Evolutionary conservation across 1,284 basidiomycete genomes (phyloP).

Genomic region (Testicularia cyperi): DNA sequence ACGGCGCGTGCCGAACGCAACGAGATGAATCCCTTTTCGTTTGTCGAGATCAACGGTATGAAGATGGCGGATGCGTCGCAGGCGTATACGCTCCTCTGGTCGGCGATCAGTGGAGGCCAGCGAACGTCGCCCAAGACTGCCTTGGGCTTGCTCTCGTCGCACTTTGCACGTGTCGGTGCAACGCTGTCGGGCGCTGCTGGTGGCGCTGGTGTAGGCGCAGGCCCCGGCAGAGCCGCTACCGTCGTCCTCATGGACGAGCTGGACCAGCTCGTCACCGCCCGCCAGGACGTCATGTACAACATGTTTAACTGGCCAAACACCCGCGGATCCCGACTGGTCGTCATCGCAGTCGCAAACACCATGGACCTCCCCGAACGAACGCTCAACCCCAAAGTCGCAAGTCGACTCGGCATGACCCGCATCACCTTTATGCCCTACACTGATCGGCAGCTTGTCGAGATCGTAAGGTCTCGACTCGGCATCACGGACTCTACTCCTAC

Average conservation of each 20-base stretch:
- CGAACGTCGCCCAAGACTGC: slow-evolving; percentile 48
- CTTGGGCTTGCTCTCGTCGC: slow-evolving; percentile 30
- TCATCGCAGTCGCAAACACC: slow-evolving; percentile 95
- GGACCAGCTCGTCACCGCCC: slow-evolving; percentile 90
- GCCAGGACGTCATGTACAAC: slow-evolving; percentile 98
- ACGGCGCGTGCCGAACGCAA: slow-evolving; percentile 59
- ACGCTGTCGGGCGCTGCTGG: slow-evolving; percentile 23
- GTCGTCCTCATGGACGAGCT: slow-evolving; percentile 98
- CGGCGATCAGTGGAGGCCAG: slow-evolving; percentile 40
- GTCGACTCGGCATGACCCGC: slow-evolving; percentile 88
- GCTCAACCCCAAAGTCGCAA: slow-evolving; percentile 86
- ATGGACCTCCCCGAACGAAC: slow-evolving; percentile 96
- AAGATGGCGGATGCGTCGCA: slow-evolving; percentile 62
- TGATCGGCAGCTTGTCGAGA: slow-evolving; percentile 76
- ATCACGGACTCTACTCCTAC: slow-evolving; percentile 39
- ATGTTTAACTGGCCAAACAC: slow-evolving; percentile 99
- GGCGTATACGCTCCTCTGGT: slow-evolving; percentile 56
- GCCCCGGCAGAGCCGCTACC: slow-evolving; percentile 63
- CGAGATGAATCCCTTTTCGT: slow-evolving; percentile 91
- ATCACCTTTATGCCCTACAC: slow-evolving; percentile 94
- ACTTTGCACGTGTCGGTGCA: slow-evolving; percentile 38
- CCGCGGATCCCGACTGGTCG: slow-evolving; percentile 79
- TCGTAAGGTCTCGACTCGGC: slow-evolving; percentile 77
- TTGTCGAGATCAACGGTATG: slow-evolving; percentile 97
- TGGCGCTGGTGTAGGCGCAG: slow-evolving; percentile 16